Conservation (phyloP, 106 monocot genomes). For the Vanilla planifolia region DNA sequence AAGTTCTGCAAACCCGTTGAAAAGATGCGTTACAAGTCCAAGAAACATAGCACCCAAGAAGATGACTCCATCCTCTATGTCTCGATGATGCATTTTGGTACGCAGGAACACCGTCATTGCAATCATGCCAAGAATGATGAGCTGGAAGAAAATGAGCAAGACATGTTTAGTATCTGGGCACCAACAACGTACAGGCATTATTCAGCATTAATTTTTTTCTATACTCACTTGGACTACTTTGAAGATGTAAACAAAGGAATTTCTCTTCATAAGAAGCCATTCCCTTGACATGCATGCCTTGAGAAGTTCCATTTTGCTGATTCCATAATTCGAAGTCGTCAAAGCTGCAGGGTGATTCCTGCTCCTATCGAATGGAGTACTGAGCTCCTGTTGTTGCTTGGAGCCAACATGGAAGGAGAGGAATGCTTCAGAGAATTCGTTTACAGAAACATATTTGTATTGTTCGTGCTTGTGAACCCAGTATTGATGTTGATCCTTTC, state of each 20-base stretch:
- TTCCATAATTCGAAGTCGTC: slow-evolving; percentile 23
- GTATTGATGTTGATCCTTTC: slow-evolving; percentile 41
- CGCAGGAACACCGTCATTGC: slow-evolving; percentile 35
- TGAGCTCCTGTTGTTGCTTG: slow-evolving; percentile 12
- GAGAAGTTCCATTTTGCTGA: slow-evolving; percentile 23
- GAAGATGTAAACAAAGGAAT: slow-evolving; percentile 28
- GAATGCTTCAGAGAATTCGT: slow-evolving; percentile 26
- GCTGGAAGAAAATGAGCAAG: slow-evolving; percentile 10
- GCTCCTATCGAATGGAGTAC: slow-evolving; percentile 27
- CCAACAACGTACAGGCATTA: too few species aligned
- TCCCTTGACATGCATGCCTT: slow-evolving; percentile 29
- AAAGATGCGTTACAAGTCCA: slow-evolving; percentile 20
- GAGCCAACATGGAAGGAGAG: slow-evolving; percentile 18
- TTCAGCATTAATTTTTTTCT: neutral
- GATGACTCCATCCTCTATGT: slow-evolving; percentile 29
- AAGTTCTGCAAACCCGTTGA: slow-evolving; percentile 47
- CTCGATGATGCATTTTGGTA: slow-evolving; percentile 27
- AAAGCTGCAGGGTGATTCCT: slow-evolving; percentile 19
- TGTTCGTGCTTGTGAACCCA: slow-evolving; percentile 27
- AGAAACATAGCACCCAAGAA: slow-evolving; percentile 37
- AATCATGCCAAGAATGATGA: slow-evolving; percentile 17
- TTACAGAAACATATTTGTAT: slow-evolving; percentile 31
- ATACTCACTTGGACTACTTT: slow-evolving; percentile 20
- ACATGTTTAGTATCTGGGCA: neutral
- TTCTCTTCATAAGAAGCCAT: slow-evolving; percentile 32